Evolutionary conservation across 2,329 filamentous ascomycete species (phyloP).

Genomic region (Microdochium bolleyi): DNA sequence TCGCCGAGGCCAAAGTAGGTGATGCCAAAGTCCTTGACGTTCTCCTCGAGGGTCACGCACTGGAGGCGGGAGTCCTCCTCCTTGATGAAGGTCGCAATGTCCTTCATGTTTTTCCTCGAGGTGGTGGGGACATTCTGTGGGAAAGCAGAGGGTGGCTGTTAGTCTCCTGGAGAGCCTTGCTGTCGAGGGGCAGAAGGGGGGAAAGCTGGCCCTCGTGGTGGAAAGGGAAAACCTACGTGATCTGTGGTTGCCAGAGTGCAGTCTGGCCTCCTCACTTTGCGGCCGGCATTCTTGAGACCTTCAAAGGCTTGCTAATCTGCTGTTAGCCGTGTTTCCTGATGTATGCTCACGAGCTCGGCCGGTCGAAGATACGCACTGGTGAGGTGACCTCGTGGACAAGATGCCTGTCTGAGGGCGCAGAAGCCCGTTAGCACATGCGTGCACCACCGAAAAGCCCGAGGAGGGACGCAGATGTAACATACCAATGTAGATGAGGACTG

Average conservation of each 20-base stretch:
- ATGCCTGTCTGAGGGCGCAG: constrained; percentile 62
- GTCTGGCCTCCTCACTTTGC: constrained; percentile 85
- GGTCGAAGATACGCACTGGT: constrained; percentile 52
- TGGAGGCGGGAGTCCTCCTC: constrained; percentile 90
- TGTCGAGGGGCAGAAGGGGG: background rate
- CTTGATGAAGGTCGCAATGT: constrained; percentile 87
- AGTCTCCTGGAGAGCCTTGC: background rate
- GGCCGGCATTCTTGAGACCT: constrained; percentile 80
- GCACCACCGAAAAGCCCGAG: background rate
- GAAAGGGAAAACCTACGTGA: constrained; percentile 57
- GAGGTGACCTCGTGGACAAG: constrained; percentile 98
- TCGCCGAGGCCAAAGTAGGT: constrained; percentile 96
- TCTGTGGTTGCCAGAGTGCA: constrained; percentile 96
- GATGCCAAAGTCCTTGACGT: constrained; percentile 91
- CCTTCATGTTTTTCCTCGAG: constrained; percentile 86
- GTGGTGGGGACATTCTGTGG: constrained; percentile 84
- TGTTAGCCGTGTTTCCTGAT: background rate
- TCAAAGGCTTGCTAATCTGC: constrained; percentile 82
- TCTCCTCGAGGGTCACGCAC: constrained; percentile 93
- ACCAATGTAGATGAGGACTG: constrained; percentile 89
- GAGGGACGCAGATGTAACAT: constrained; percentile 20
- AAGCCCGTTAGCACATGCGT: background rate
- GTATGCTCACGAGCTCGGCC: background rate
- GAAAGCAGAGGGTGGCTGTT: background rate
- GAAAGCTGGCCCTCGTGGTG: background rate